Percentiles rank a stretch among this genome's conserved stretches.
phyloP scores from a whole-genome alignment of 202 grass and related monocot genomes.

The Schoenoplectus triqueter region DNA sequence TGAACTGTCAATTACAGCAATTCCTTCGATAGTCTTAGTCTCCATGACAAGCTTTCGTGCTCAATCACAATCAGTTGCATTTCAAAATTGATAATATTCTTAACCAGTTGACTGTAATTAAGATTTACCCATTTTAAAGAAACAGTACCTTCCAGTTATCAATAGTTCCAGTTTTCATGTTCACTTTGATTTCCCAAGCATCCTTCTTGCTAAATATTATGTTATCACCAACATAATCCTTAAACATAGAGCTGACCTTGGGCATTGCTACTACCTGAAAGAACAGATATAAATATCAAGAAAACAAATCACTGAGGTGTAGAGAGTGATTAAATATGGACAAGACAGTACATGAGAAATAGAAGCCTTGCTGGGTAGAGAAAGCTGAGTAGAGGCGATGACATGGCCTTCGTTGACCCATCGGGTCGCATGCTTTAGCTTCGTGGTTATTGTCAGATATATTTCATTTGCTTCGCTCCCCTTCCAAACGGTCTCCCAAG shows the following conservation, averaged over 20 bases:
- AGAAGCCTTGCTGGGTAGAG: constrained; percentile 63
- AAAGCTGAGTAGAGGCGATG: constrained; percentile 80
- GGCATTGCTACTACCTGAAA: constrained; percentile 58
- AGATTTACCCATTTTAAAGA: constrained; percentile 18
- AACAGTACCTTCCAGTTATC: constrained; percentile 84
- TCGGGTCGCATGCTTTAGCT: constrained; percentile 56
- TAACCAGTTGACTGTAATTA: constrained; percentile 14
- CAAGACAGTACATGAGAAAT: constrained; percentile 58
- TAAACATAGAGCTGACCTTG: constrained; percentile 43
- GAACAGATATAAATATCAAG: constrained; percentile 38
- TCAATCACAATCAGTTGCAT: background rate
- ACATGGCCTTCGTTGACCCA: constrained; percentile 76
- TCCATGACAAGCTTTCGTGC: background rate
- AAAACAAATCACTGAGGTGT: background rate
- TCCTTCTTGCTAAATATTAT: constrained; percentile 64
- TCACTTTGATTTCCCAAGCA: constrained; percentile 79
- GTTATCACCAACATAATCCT: constrained; percentile 56
- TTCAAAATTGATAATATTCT: constrained; percentile 19
- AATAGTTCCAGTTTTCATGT: constrained; percentile 74
- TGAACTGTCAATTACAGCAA: constrained; percentile 8
- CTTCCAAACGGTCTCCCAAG: constrained; percentile 65
- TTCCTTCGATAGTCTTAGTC: background rate
- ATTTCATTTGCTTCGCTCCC: constrained; percentile 54
- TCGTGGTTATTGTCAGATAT: constrained; percentile 76
- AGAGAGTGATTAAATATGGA: background rate